Conservation (phyloP, 106 monocot species). For the Agapanthus africanus region DNA sequence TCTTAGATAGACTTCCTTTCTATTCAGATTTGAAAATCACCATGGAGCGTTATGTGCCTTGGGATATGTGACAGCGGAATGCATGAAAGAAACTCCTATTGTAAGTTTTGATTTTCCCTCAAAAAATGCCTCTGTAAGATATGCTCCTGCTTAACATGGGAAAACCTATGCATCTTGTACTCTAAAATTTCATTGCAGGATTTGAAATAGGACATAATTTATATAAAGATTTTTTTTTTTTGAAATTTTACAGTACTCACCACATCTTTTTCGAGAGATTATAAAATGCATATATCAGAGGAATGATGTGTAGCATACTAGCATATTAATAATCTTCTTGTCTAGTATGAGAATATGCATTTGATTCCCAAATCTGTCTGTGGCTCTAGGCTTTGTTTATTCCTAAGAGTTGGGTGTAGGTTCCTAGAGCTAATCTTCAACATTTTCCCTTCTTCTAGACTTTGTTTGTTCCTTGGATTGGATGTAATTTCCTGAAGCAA, state of each 20-base stretch:
- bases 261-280: background rate
- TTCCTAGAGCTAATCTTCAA: no score
- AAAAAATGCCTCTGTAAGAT: background rate
- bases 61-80: constrained; percentile 81
- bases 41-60: constrained; percentile 84
- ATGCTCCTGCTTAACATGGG: background rate
- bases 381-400: no score
- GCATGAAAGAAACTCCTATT: constrained; percentile 39
- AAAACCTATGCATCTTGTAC: background rate
- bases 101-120: constrained; percentile 31
- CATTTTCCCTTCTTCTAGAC: no score
- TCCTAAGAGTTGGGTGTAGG: no score
- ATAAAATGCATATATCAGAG: background rate
- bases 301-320: background rate
- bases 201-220: background rate
- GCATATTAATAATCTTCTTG: background rate
- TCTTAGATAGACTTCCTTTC: background rate
- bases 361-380: background rate
- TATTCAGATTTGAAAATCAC: constrained; percentile 73
- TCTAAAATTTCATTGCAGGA: background rate
- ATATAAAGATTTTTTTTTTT: background rate
- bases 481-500: no score
- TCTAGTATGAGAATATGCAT: background rate
- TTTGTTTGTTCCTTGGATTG: no score
- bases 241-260: background rate